Conservation (phyloP, 768 basidiomycete genomes). For the Glaciozyma antarctica region DNA sequence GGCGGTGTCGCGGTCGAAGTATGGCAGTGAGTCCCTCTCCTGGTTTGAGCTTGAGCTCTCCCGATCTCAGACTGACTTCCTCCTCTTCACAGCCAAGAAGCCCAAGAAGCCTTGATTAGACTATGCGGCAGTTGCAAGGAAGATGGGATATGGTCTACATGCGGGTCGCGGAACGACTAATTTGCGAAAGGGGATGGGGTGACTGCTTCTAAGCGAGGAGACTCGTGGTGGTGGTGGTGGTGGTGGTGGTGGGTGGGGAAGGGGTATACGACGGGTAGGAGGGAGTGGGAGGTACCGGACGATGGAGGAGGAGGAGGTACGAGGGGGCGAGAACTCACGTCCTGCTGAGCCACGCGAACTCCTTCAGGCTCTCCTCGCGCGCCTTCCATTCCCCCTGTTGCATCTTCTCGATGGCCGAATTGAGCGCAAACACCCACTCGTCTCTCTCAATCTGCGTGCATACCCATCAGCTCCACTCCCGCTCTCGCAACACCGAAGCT, state of each 20-base stretch:
- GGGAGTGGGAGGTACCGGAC: background rate
- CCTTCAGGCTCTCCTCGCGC: constrained; percentile 58
- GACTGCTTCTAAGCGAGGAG: too few relatives aligned
- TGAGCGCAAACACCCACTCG: constrained; percentile 89
- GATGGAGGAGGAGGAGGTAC: background rate
- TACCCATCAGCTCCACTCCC: background rate
- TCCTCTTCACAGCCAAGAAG: constrained; percentile 56
- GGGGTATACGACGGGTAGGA: too few relatives aligned
- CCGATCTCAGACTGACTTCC: background rate
- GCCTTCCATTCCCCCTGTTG: constrained; percentile 50
- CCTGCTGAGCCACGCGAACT: constrained; percentile 34
- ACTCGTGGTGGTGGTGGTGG: too few relatives aligned
- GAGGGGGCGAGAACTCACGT: background rate
- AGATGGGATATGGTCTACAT: too few relatives aligned
- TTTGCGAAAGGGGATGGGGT: too few relatives aligned
- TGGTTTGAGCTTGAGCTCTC: background rate
- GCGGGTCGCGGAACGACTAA: too few relatives aligned
- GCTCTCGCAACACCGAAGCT: background rate
- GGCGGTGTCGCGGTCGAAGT: constrained; percentile 72
- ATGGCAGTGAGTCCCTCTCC: constrained; percentile 48
- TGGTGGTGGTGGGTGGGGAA: too few relatives aligned
- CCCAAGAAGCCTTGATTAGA: constrained; percentile 48
- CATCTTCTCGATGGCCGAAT: constrained; percentile 75
- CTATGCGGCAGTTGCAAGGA: too few relatives aligned
- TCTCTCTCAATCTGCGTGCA: constrained; percentile 57